A percentile compares a stretch with the other conserved stretches of the same genome.
These are phyloP conservation scores for Lachancea quebecensis DNA, from an alignment of 805 yeast species.

Conservation along the genomic window DNA sequence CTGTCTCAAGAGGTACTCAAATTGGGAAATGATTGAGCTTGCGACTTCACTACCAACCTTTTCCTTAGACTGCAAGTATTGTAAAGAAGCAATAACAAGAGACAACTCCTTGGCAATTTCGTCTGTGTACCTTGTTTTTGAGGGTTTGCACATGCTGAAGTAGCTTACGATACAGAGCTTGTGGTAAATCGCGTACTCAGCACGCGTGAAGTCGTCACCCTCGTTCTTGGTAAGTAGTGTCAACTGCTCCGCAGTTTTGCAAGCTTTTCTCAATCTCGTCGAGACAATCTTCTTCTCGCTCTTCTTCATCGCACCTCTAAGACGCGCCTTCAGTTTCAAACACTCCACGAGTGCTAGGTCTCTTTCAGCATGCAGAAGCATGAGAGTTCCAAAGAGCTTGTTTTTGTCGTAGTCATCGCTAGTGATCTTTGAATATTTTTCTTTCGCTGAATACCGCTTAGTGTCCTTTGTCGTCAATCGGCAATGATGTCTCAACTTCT, in stretches of 20 bases:
- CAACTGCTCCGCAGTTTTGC: conserved; percentile 39
- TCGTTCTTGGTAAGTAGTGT: conserved; percentile 38
- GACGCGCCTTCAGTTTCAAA: conserved; percentile 26
- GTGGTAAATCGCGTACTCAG: conserved; percentile 36
- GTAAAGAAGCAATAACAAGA: conserved; percentile 22
- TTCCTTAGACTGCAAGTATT: conserved; percentile 13
- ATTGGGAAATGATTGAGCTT: conserved; percentile 21
- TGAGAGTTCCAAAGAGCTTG: conserved; percentile 46
- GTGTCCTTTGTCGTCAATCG: conserved; percentile 61
- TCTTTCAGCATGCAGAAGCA: conserved; percentile 70
- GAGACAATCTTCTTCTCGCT: conserved; percentile 41
- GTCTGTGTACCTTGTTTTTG: conserved; percentile 18
- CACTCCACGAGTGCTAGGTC: conserved; percentile 37
- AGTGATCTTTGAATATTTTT: conserved; percentile 41
- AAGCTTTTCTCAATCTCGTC: conserved; percentile 64
- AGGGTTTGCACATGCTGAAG: conserved; percentile 21
- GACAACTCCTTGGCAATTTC: conserved; percentile 20
- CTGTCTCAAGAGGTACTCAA: conserved; percentile 26
- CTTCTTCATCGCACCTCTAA: conserved; percentile 24
- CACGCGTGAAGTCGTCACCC: conserved; percentile 27
- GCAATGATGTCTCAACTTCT: conserved; percentile 57
- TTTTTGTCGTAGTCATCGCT: conserved; percentile 47
- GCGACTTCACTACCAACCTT: conserved; percentile 14
- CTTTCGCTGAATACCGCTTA: conserved; percentile 47
- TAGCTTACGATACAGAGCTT: conserved; percentile 47